phyloP scores from a whole-genome alignment of 768 basidiomycete species.

The Termitomyces sp. region DNA sequence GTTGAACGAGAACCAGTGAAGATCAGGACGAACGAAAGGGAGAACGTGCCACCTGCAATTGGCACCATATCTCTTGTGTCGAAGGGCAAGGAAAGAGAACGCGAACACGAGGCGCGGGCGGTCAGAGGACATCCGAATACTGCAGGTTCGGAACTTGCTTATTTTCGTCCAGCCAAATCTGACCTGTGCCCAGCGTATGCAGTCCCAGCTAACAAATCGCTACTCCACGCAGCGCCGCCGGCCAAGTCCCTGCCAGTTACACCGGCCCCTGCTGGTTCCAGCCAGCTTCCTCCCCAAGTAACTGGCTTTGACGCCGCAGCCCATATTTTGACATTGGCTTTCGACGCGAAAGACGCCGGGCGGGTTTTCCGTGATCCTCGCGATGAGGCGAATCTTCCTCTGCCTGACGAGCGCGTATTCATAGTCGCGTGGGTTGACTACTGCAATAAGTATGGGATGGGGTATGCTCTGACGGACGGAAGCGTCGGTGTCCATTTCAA shows the following conservation, averaged over 20 bases:
- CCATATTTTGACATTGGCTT: slow-evolving; percentile 46
- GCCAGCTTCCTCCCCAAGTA: slow-evolving; percentile 17
- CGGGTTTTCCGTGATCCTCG: slow-evolving; percentile 64
- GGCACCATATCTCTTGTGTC: slow-evolving; percentile 3
- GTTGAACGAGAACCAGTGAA: slow-evolving; percentile 18
- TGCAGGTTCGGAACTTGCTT: slow-evolving; percentile 5
- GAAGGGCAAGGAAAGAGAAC: slow-evolving; percentile 11
- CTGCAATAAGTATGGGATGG: slow-evolving; percentile 99
- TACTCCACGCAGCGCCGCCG: slow-evolving; percentile 8
- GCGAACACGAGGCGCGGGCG: slow-evolving; percentile 6
- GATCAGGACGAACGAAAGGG: slow-evolving; percentile 21
- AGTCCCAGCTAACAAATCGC: slow-evolving; percentile 7
- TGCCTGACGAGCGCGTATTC: slow-evolving; percentile 75
- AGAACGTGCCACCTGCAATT: slow-evolving; percentile 21
- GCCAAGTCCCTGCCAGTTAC: slow-evolving; percentile 12
- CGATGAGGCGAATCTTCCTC: slow-evolving; percentile 34
- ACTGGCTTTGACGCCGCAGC: slow-evolving; percentile 67
- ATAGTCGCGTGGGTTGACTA: slow-evolving; percentile 99
- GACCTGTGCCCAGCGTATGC: neutral
- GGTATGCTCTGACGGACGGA: slow-evolving; percentile 93
- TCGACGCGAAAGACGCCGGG: slow-evolving; percentile 60
- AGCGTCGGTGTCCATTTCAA: slow-evolving; percentile 96
- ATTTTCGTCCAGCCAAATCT: neutral
- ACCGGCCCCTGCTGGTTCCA: neutral
- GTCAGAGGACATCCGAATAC: neutral